Base-by-base conservation (phyloP, 2,329 filamentous ascomycete genomes). In the Colletotrichum somersetense region DNA sequence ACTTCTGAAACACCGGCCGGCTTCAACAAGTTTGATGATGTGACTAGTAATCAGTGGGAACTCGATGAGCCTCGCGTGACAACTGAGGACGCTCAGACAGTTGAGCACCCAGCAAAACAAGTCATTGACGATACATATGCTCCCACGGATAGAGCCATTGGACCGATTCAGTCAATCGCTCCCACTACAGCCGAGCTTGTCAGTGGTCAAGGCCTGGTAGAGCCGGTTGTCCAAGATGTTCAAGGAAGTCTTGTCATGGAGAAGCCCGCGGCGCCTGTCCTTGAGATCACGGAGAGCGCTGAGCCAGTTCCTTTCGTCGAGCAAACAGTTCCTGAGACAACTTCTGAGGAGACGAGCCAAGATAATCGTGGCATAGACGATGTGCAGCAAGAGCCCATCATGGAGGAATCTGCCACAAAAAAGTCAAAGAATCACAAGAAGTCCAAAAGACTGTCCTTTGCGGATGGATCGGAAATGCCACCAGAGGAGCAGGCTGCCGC, bases 351-450 rank as follows among this genome's bases (percentile, higher is more conserved):
- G 18, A 20, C 38, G 26, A 12, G 16, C 23, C 40, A 68, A 23
- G 52, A 59, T 5, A 16, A 20, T 18, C 26, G 35, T 23, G 64
- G 18, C 14, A 30, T 68, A 2, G 53, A 66, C 35, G 23, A 33
- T 14, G 18, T 56, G 12, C 58, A 26, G 20, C 42, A 59, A 46
- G 52, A 64, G 18, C 55, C 53, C 30, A n/a, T 48, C 38, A 18
- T 50, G 10, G 68, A 67, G 20, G 48, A 52, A 6, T 14, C 42
- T 26, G 35, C 40, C n/a, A 46, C 63, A 18, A 76, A 77, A 52
- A 76, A 73, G 67, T 73, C 74, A 20, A 74, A 73, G 67, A 74
- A 78, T 50, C 75, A 77, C 62, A 79, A 78, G 73, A 78, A 78
- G 68, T 68, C 72, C 30, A 78, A 77, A 70, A 75, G 72, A 44